These are phyloP conservation scores for Pilaira anomala DNA, from an alignment of 192 early-diverging fungal species.

Conservation along the genomic window DNA sequence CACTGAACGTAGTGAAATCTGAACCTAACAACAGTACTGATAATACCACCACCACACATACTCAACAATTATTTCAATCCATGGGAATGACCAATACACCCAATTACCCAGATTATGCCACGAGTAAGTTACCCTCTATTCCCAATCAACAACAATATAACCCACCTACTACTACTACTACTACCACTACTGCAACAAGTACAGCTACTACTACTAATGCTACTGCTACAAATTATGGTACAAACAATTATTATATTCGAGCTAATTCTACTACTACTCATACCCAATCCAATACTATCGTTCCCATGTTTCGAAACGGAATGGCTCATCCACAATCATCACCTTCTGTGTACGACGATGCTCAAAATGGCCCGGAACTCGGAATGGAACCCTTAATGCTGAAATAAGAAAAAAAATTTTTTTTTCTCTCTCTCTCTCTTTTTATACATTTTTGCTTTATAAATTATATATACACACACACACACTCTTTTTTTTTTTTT, in stretches of 20 bases:
- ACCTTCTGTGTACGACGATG: slow-evolving; percentile 10
- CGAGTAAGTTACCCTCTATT: slow-evolving; percentile 7
- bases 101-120: not conserved
- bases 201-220: too few relatives aligned
- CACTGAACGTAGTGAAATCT: slow-evolving; percentile 2
- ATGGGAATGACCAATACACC: slow-evolving; percentile 10
- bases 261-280: not conserved
- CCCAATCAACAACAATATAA: slow-evolving; percentile 7
- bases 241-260: too few relatives aligned
- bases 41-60: not conserved
- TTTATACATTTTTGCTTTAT: not conserved
- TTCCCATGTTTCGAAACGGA: slow-evolving; percentile 20
- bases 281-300: not conserved
- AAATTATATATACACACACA: too few relatives aligned
- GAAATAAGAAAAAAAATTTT: not conserved
- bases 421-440: too few relatives aligned
- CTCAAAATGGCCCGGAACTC: slow-evolving; percentile 13
- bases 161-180: too few relatives aligned
- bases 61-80: not conserved
- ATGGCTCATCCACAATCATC: slow-evolving; percentile 8
- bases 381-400: slow-evolving; percentile 10
- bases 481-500: too few relatives aligned
- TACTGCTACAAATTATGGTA: too few relatives aligned
- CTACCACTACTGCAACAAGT: too few relatives aligned
- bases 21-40: not conserved